phyloP scores from a whole-genome alignment of 202 grass and related monocot genomes.

The Alloteropsis angusta region DNA sequence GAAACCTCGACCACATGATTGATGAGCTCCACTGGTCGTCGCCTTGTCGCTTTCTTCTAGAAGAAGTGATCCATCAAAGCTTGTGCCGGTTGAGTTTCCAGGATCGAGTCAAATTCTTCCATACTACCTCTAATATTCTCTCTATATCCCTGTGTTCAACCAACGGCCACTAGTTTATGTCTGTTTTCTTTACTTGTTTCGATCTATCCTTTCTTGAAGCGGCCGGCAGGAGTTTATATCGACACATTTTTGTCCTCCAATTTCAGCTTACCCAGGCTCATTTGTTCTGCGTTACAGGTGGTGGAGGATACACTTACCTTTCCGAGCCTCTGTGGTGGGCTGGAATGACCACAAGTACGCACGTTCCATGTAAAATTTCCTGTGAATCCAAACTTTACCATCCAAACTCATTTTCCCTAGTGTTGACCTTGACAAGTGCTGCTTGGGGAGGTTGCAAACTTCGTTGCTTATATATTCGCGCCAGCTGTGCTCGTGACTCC shows the following conservation, averaged over 20 bases:
- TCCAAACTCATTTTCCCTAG: constrained; percentile 7
- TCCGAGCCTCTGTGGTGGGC: constrained; percentile 92
- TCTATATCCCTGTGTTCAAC: neutral
- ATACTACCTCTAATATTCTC: neutral
- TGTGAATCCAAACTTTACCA: neutral
- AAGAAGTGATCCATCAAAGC: neutral
- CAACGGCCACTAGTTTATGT: neutral
- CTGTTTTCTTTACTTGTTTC: neutral
- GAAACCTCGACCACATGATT: neutral
- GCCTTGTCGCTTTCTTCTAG: constrained; percentile 23
- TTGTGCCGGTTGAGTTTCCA: neutral
- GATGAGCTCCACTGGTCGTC: neutral
- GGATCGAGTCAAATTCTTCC: neutral
- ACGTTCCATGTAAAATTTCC: neutral
- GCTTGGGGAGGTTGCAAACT: constrained; percentile 83
- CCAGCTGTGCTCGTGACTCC: constrained; percentile 89
- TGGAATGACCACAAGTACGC: constrained; percentile 88
- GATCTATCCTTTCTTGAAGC: neutral
- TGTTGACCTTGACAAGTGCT: constrained; percentile 56
- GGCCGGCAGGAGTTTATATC: neutral
- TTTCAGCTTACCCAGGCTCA: neutral
- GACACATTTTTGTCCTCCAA: neutral
- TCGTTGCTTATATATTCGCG: constrained; percentile 84
- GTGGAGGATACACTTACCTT: constrained; percentile 82
- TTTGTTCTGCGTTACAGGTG: constrained; percentile 34